Percentiles rank a stretch among this genome's conserved stretches.
Evolutionary conservation across 2,329 filamentous ascomycete genomes (phyloP).

Genomic region (Passalora sequoiae): DNA sequence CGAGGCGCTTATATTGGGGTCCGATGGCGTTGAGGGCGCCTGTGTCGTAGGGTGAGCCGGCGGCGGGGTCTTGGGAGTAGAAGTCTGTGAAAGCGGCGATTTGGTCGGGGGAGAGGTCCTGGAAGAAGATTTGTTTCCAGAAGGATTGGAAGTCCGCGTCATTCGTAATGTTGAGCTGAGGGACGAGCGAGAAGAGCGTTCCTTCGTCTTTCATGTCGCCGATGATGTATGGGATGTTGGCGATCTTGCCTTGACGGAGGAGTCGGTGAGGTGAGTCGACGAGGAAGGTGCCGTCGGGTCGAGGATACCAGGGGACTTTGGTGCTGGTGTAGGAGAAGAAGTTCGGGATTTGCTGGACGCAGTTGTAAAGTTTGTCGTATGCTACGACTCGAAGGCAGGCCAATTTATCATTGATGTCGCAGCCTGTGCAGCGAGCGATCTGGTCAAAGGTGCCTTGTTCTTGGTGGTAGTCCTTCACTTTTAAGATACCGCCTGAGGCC

Average conservation of each 20-base stretch:
- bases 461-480: slow-evolving; percentile 37
- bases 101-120: slow-evolving; percentile 55
- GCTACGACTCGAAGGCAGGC: slow-evolving; percentile 46
- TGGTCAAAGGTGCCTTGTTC: slow-evolving; percentile 11
- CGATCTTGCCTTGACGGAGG: slow-evolving; percentile 8
- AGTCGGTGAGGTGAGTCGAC: slow-evolving; percentile 8
- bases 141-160: slow-evolving; percentile 14
- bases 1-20: slow-evolving; percentile 69
- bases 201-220: slow-evolving; percentile 13
- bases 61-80: slow-evolving; percentile 38
- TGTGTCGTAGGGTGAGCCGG: slow-evolving; percentile 68
- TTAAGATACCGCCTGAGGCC: slow-evolving; percentile 57
- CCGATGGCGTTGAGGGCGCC: slow-evolving; percentile 62
- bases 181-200: slow-evolving; percentile 1
- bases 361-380: slow-evolving; percentile 35
- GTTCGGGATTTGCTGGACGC: slow-evolving; percentile 7
- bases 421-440: slow-evolving; percentile 7
- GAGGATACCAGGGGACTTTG: slow-evolving; percentile 5
- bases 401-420: slow-evolving; percentile 39
- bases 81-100: slow-evolving; percentile 23
- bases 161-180: slow-evolving; percentile 12
- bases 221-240: slow-evolving; percentile 12
- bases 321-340: slow-evolving; percentile 8
- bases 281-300: slow-evolving; percentile 11
- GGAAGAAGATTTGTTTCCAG: slow-evolving; percentile 20